Evolutionary conservation across 228 moss, liverwort and hornwort genomes (phyloP), one percentile per base, ranked within the genome.

Genomic region (Sphagnum fallax): DNA sequence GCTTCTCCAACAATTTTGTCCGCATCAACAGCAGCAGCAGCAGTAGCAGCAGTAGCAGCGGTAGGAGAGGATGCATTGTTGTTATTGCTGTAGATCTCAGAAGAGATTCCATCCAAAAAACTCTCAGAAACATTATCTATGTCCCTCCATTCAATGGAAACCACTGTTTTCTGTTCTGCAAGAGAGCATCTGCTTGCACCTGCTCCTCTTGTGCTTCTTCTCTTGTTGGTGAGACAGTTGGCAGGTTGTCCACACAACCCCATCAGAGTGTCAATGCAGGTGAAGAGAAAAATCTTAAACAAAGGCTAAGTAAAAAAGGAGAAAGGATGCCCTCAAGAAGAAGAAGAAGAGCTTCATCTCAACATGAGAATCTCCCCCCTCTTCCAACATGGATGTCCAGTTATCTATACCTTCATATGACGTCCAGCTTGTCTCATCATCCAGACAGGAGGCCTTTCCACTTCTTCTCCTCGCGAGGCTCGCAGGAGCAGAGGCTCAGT

Each of bases 341-440:
- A 32, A 32, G 12, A 58, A 11, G 18, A 58, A 4, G 47, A 6
- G 1, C 4, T 59, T 47, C 18, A 61, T 4, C 11, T 16, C 11
- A 9, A 9, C 18, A 6, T 32, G 5, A n/a, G 52, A 51, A 16
- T 16, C 4, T 6, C 50, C 14, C 5, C 8, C 5, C 13, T 47
- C 14, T 6, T 32, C 6, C 10, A 47, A 11, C 59, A 52, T 32
- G 32, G 32, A 32, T 32, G 32, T 18, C 13, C 51, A 58, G 48
- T 13, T 51, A 7, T 48, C 5, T 64, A 2, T 49, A 95, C 95
- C 92, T 96, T 96, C 95, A 96, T 96, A 69, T 96, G 92, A 4
- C 95, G 83, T 59, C 95, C 95, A 48, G 95, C 95, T 77, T 96
- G 92, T 12, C 95, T 84, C 95, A 96, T 96, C 88, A 96, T 83